Evolutionary conservation across 441 rosid species (phyloP).

Genomic region (Pelargonium myrrhifolium): DNA sequence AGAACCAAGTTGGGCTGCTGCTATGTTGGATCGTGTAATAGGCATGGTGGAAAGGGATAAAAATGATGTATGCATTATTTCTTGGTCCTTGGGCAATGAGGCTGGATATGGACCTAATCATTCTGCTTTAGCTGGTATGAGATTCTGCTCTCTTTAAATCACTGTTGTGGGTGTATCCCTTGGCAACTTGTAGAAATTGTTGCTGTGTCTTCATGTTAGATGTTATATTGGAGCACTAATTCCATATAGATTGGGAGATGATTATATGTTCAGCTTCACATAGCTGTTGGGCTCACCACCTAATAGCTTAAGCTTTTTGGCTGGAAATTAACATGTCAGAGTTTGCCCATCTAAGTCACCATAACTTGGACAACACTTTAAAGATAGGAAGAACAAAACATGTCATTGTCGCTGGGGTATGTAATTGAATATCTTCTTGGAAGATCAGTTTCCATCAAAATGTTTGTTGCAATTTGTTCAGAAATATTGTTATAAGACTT

Average conservation of each 20-base stretch:
- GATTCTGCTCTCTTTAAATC: conserved; percentile 15
- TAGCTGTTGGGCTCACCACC: not conserved
- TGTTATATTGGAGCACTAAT: not conserved
- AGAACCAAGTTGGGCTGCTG: conserved; percentile 85
- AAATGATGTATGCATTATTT: conserved; percentile 83
- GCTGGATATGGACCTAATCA: conserved; percentile 96
- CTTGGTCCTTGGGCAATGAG: conserved; percentile 97
- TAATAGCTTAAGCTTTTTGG: not conserved
- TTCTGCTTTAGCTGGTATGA: conserved; percentile 85
- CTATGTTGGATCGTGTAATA: conserved; percentile 91
- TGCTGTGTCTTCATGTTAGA: not conserved
- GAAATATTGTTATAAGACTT: not conserved
- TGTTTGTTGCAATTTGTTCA: not conserved
- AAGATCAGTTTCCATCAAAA: not conserved
- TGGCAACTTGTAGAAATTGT: conserved; percentile 9
- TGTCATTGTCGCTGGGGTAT: not conserved
- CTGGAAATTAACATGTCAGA: not conserved
- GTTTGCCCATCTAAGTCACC: not conserved
- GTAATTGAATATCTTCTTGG: not conserved
- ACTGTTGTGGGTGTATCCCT: conserved; percentile 5
- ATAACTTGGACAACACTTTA: not conserved
- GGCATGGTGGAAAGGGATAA: conserved; percentile 99
- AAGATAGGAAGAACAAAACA: not conserved
- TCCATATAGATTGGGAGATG: not conserved
- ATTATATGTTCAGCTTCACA: not conserved